Percentiles rank a stretch among this genome's conserved stretches.
phyloP scores from a whole-genome alignment of 305 asterid genomes.

The Plantago lanceolata region DNA sequence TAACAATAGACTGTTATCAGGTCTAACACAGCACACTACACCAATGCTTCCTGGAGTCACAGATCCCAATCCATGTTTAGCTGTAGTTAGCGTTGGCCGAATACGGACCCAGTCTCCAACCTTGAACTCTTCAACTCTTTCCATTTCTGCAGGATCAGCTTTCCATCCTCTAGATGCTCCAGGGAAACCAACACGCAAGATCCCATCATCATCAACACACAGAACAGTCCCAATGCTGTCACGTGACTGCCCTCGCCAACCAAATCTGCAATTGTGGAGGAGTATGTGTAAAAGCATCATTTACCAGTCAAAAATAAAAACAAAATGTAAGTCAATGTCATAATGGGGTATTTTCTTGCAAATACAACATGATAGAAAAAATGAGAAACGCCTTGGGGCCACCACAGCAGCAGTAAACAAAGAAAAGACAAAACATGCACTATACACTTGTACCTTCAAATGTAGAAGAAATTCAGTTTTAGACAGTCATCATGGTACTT shows the following conservation, averaged over 20 bases:
- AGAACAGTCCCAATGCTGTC: constrained; percentile 92
- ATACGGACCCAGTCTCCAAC: constrained; percentile 99
- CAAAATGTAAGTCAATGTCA: neutral
- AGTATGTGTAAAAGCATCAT: neutral
- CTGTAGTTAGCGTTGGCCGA: constrained; percentile 87
- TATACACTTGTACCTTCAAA: too few species aligned
- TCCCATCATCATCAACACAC: constrained; percentile 98
- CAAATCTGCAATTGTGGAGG: constrained; percentile 50
- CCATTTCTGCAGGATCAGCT: constrained; percentile 99
- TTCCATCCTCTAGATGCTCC: constrained; percentile 99
- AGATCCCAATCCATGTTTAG: constrained; percentile 93
- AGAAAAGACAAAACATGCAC: too few species aligned
- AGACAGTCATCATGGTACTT: too few species aligned
- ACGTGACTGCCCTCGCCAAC: constrained; percentile 94
- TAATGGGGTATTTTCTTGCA: neutral
- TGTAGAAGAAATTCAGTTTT: too few species aligned
- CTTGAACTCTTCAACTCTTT: constrained; percentile 92
- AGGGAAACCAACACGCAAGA: constrained; percentile 94
- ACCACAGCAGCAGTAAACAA: neutral
- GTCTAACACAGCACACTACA: constrained; percentile 76
- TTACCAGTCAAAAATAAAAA: too few species aligned
- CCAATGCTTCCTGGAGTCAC: constrained; percentile 98
- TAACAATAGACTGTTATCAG: constrained; percentile 77
- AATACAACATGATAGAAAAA: too few species aligned
- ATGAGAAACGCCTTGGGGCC: neutral